phyloP scores from a whole-genome alignment of 2,329 filamentous ascomycete species.

The Aspergillus ustus region DNA sequence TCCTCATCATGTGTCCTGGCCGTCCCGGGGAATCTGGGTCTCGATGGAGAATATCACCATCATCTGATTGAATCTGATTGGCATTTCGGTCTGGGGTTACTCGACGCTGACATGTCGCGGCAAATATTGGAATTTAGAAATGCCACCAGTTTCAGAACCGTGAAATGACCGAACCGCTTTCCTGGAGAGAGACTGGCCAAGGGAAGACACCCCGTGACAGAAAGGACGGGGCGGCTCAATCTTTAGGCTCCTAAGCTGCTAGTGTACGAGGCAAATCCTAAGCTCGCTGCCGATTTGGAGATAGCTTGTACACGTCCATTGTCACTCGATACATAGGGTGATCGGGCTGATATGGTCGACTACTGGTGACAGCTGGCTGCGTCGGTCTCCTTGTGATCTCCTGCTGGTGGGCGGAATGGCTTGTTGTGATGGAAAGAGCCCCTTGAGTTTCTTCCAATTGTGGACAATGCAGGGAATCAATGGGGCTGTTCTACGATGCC shows the following conservation, averaged over 20 bases:
- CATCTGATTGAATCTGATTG: conserved; percentile 16
- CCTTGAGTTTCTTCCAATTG: not conserved
- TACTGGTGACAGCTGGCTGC: conserved; percentile 27
- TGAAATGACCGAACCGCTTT: conserved; percentile 24
- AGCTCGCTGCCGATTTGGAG: not conserved
- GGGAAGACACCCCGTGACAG: conserved; percentile 4
- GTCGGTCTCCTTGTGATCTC: conserved; percentile 24
- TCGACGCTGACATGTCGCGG: conserved; percentile 7
- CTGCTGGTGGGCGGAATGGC: conserved; percentile 9
- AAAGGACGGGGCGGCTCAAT: conserved; percentile 6
- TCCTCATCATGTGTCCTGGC: conserved; percentile 11
- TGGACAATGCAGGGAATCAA: conserved; percentile 4
- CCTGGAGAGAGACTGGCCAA: conserved; percentile 15
- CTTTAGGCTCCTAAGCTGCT: not conserved
- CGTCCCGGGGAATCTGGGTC: conserved; percentile 4
- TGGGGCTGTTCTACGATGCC: not conserved
- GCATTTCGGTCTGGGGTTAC: conserved; percentile 16
- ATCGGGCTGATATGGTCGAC: conserved; percentile 14
- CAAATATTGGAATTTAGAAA: conserved; percentile 21
- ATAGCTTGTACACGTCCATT: conserved; percentile 8
- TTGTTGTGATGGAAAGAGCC: conserved; percentile 17
- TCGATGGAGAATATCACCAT: conserved; percentile 8
- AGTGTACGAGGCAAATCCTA: not conserved
- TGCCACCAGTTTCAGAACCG: conserved; percentile 22
- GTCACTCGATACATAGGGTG: conserved; percentile 14